Evolutionary conservation across 345 rosid genomes (phyloP), one percentile per base, ranked within the genome.

Genomic region (Moricandia arvensis): DNA sequence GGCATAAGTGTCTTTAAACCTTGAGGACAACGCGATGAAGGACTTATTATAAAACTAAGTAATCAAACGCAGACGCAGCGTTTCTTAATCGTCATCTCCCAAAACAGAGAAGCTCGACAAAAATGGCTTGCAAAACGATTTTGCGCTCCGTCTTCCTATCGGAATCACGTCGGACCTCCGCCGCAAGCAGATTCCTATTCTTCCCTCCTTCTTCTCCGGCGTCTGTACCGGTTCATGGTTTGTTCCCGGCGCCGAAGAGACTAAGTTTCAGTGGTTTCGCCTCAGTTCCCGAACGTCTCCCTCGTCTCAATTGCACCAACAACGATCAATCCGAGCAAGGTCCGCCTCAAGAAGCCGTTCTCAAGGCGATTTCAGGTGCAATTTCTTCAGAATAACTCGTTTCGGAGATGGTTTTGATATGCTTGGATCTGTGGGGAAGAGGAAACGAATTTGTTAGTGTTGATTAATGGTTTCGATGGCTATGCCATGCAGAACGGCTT

Each of bases 281-380:
- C 33, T 73, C 76, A 57, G 74, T 78, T 71, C 77, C 83, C 82
- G 76, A 75, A 38, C 85, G 80, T 18, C 74, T 66, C 33, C 53
- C 59, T 62, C 87, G 62, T 51, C 82, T 82, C 49, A 69, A n/a
- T 78, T 87, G 90, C 82, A 87, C 78, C 55, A 21, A 67, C 37
- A 74, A 82, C 15, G 77, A 74, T 45, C 87, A 84, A 21, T 72
- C 79, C 15, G 97, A 91, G 59, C 93, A 90, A 72, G 90, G 85
- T 0, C 97, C 94, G 4, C 94, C 97, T 45, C 97, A 90, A 63
- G 99, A 95, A 83, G 97, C 97, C 45, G 88, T 95, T 68, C 93
- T 95, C 55, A 95, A 88, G 79, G 97, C 96, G 68, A 91, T 95
- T 81, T 91, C 99, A 82, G 97, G 99, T 93, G 65, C 3, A 66